Percentiles rank a stretch among this genome's conserved stretches.
Evolutionary conservation across 1,139 yeast genomes (phyloP).

Genomic region (Yamadazyma jaroonii): DNA sequence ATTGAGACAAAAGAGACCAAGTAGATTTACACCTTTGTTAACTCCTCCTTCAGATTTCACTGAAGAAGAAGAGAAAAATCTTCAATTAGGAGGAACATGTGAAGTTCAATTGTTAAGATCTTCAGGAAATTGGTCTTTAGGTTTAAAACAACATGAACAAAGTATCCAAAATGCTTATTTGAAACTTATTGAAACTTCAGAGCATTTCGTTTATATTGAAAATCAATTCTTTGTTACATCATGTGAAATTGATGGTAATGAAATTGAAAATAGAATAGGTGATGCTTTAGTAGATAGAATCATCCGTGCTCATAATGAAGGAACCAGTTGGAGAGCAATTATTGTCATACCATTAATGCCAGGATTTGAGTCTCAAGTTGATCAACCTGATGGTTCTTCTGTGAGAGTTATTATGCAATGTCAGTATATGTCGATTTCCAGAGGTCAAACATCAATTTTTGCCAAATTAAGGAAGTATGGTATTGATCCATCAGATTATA

Average conservation of each 20-base stretch:
- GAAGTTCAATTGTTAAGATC: conserved; percentile 89
- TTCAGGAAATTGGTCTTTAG: conserved; percentile 90
- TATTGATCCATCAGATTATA: conserved; percentile 85
- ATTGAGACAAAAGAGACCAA: conserved; percentile 88
- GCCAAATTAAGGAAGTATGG: conserved; percentile 77
- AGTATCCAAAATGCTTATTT: conserved; percentile 93
- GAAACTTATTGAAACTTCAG: conserved; percentile 85
- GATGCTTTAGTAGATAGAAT: conserved; percentile 96
- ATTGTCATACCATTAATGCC: conserved; percentile 96
- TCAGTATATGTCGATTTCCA: conserved; percentile 88
- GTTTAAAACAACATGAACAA: conserved; percentile 77
- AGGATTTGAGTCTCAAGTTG: conserved; percentile 93
- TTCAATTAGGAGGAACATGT: conserved; percentile 81
- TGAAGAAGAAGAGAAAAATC: conserved; percentile 59
- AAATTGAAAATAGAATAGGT: conserved; percentile 86
- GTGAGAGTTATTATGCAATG: conserved; percentile 96
- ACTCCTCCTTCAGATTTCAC: conserved; percentile 91
- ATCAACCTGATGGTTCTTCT: conserved; percentile 89
- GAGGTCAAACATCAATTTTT: conserved; percentile 88
- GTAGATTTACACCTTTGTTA: conserved; percentile 86
- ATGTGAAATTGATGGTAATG: conserved; percentile 80
- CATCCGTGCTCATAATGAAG: conserved; percentile 77
- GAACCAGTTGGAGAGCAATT: conserved; percentile 83
- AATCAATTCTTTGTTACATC: conserved; percentile 92
- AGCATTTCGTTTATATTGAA: conserved; percentile 91